Evolutionary conservation across 257 asterid species (phyloP).

Genomic region (Galeopsis tetrahit): DNA sequence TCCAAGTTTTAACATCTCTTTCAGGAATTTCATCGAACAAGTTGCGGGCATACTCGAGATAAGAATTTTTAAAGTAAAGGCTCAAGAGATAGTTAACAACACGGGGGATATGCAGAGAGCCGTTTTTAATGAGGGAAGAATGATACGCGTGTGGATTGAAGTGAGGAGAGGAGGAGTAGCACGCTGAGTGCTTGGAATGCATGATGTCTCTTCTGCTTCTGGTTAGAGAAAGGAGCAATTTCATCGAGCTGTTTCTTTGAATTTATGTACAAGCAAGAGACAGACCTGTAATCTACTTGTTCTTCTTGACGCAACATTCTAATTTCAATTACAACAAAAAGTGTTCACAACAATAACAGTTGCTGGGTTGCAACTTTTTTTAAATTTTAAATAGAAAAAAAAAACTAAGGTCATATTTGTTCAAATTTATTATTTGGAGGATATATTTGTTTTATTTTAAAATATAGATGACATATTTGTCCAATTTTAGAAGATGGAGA

Average conservation of each 20-base stretch:
- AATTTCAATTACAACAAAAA: too few species aligned
- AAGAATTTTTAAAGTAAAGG: constrained; percentile 42
- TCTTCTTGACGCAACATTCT: too few species aligned
- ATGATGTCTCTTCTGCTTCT: constrained; percentile 4
- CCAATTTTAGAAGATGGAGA: too few species aligned
- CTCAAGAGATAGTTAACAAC: constrained; percentile 46
- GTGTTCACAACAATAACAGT: too few species aligned
- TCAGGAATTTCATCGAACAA: constrained; percentile 74
- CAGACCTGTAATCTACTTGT: too few species aligned
- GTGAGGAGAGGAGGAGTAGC: constrained; percentile 36
- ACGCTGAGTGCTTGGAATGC: background rate
- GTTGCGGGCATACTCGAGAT: constrained; percentile 44
- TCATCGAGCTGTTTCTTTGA: background rate
- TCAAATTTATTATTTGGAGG: too few species aligned
- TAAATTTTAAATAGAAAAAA: too few species aligned
- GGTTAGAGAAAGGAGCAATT: background rate
- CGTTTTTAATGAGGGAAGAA: constrained; percentile 51
- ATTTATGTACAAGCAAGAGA: too few species aligned
- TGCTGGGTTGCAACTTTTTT: too few species aligned
- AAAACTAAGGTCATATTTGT: too few species aligned
- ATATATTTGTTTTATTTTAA: too few species aligned
- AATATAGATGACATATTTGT: too few species aligned
- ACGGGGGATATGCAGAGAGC: constrained; percentile 39
- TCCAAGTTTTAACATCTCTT: constrained; percentile 78
- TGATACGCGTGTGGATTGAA: constrained; percentile 42